phyloP scores from a whole-genome alignment of 2,329 filamentous ascomycete genomes.

The Neofusicoccum umdonicola region DNA sequence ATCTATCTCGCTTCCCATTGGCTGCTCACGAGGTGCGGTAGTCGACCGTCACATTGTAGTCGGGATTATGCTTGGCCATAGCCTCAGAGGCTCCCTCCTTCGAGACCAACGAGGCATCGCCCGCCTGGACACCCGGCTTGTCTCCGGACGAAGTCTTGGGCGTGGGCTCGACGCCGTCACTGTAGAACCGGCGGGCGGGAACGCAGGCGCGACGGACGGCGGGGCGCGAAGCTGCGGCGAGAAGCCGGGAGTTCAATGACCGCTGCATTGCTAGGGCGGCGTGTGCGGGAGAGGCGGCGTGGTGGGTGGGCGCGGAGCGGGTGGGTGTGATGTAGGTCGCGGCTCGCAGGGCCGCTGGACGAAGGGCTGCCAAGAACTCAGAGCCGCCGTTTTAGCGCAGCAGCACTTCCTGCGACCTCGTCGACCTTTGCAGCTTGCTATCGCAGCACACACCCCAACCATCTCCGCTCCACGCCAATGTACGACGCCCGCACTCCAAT shows the following conservation, averaged over 20 bases:
- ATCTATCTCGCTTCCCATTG: slow-evolving; percentile 6
- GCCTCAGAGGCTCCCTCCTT: slow-evolving; percentile 51
- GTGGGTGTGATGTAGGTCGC: slow-evolving; percentile 10
- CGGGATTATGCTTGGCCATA: slow-evolving; percentile 66
- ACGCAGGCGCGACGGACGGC: slow-evolving; percentile 28
- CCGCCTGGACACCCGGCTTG: slow-evolving; percentile 34
- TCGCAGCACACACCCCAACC: slow-evolving; percentile 14
- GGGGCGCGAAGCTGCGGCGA: slow-evolving; percentile 28
- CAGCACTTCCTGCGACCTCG: slow-evolving; percentile 16
- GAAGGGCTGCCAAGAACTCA: slow-evolving; percentile 5
- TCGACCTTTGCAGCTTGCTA: slow-evolving; percentile 14
- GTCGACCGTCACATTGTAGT: slow-evolving; percentile 78
- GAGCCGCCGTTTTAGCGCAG: slow-evolving; percentile 10
- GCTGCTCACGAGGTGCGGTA: slow-evolving; percentile 81
- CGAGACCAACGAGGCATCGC: slow-evolving; percentile 51
- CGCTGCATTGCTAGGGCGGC: slow-evolving; percentile 13
- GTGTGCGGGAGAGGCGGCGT: not conserved
- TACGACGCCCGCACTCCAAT: slow-evolving; percentile 6
- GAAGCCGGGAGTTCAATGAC: slow-evolving; percentile 40
- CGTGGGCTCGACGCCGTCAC: slow-evolving; percentile 23
- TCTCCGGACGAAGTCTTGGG: slow-evolving; percentile 36
- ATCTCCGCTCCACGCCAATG: slow-evolving; percentile 17
- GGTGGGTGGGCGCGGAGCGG: slow-evolving; percentile 1
- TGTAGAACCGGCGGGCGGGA: slow-evolving; percentile 33
- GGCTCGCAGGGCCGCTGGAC: not conserved